phyloP scores from a whole-genome alignment of 2,329 filamentous ascomycete species.

The Diplodia scrobiculata region DNA sequence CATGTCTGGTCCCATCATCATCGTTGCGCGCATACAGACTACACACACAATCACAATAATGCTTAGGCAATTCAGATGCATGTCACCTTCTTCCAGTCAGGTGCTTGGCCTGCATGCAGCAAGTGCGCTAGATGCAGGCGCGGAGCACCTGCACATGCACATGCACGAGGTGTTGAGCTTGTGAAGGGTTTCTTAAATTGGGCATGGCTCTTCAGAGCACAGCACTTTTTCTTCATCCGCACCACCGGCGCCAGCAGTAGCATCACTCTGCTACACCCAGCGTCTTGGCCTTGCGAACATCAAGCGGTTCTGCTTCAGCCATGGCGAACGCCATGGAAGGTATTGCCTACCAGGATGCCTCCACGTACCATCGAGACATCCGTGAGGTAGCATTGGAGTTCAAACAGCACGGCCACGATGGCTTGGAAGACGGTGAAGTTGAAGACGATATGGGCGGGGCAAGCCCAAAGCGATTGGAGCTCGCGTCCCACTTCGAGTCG shows the following conservation, averaged over 20 bases:
- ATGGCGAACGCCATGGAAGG: conserved; percentile 22
- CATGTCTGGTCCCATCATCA: background rate
- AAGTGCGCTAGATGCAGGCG: background rate
- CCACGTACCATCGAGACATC: conserved; percentile 26
- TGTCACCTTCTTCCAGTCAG: background rate
- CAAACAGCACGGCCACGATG: background rate
- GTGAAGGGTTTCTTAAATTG: background rate
- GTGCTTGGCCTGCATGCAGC: background rate
- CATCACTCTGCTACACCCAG: background rate
- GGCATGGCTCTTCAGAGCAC: background rate
- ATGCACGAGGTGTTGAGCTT: background rate
- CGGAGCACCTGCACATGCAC: background rate
- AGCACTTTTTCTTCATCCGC: background rate
- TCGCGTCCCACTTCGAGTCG: conserved; percentile 21
- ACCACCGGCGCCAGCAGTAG: background rate
- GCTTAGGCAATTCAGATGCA: background rate
- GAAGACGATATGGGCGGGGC: background rate
- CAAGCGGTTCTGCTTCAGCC: background rate
- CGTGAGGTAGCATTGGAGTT: conserved; percentile 16
- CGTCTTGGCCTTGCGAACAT: background rate
- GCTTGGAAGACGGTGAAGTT: background rate
- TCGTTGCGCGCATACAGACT: background rate
- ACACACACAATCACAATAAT: background rate
- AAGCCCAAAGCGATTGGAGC: conserved; percentile 10
- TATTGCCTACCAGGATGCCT: conserved; percentile 25